Evolutionary conservation across 129 eudicot genomes (phyloP), one percentile per base, ranked within the genome.

Genomic region (Helianthus tuberosus): DNA sequence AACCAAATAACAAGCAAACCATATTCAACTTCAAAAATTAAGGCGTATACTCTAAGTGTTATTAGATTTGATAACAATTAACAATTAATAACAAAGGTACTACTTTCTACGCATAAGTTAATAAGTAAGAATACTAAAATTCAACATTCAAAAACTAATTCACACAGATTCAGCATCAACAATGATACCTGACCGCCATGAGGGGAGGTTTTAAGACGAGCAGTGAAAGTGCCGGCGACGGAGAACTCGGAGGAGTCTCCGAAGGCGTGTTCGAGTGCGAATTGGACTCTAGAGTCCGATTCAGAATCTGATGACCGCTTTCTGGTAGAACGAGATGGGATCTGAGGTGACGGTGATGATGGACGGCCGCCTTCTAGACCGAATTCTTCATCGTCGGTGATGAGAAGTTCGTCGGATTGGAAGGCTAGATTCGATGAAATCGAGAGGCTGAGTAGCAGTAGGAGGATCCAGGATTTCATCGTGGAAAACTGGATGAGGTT

Each of bases 341-440:
- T 63, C 66, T 82, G 73, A 50, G 86, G 55, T 55, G 80, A 53
- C 75, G 82, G 38, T 55, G 68, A 23, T 17, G 38, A 52, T 9
- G 90, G 79, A 41, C 84, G 87, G 47, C 79, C 87, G 38, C 92
- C 93, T 76, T 91, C 93, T 57, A 91, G 72, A 3, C 93, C 96
- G 72, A 91, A 91, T 55, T 91, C 97, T 11, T 89, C 93, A 65
- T 89, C 97, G 77, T 89, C 97, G 4, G 69, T 69, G 44, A 88
- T 77, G n/a, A 92, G 96, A 17, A 92, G 96, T 78, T 92, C 97
- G 87, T 92, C 96, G 48, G 96, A 89, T 77, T 89, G 85, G 69
- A 92, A 92, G 10, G 87, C 79, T 11, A 68, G 73, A 17, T 81
- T 78, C 12, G 81, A 57, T 9, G 83, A 43, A 5, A 75, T 10